Base-by-base conservation (phyloP, 257 asterid genomes). In the Penstemon davidsonii region DNA sequence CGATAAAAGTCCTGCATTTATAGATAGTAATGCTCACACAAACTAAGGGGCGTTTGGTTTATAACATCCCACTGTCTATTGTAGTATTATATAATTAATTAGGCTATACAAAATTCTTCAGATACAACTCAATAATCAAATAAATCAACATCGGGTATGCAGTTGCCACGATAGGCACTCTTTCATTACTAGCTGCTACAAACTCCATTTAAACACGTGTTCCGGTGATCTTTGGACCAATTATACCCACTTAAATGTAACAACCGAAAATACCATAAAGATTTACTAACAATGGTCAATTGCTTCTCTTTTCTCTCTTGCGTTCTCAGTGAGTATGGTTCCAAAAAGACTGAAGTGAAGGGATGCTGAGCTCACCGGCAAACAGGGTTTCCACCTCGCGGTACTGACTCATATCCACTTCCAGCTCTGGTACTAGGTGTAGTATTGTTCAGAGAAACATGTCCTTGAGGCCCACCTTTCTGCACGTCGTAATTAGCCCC, bases 381-480 rank as follows among this genome's bases (percentile, higher is more conserved):
- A 46, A 25, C 76, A 8, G 85, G 76, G 60, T 86, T 82, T 67
- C 82, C 93, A 53, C 94, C 88, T 62, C 78, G 81, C 15, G 79
- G 52, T 18, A 66, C 71, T 5, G 66, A 66, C 65, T 87, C 94
- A 63, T 82, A 77, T 39, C 85, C 94, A 10, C 74, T 64, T 68
- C 74, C 88, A 15, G 73, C 79, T 62, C 74, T 78, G 57, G 72
- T 50, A 46, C 80, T 76, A 4, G 84, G 86, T 15, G 85, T 55
- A 56, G 69, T 57, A 73, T 76, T 82, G 19, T 76, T 76, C 25
- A 47, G 8, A 41, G 81, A 61, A 78, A 63, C 80, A 71, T 66
- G 96, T 49, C 88, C 95, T 72, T 82, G 91, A 69, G 87, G 78
- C 52, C 85, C 87, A 25, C 83, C 85, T 71, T 85, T 78, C 61